phyloP scores from a whole-genome alignment of 192 early-diverging fungal species.

The Funneliformis mosseae region DNA sequence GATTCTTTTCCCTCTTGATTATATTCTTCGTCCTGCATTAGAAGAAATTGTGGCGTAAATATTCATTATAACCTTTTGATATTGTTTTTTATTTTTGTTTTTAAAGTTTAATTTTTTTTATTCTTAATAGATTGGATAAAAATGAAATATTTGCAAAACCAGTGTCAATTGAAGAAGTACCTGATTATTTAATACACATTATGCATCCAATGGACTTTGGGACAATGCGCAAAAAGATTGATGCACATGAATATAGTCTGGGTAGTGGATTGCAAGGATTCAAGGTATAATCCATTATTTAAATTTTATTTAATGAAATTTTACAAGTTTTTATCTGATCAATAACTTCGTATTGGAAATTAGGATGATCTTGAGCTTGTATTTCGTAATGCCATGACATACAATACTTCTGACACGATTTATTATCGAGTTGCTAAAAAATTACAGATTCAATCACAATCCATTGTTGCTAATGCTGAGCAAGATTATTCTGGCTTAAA shows the following conservation, averaged over 20 bases:
- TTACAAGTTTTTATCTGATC: not conserved
- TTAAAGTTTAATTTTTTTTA: not conserved
- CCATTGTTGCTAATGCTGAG: conserved; percentile 46
- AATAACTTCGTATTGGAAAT: not conserved
- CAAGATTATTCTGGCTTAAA: conserved; percentile 46
- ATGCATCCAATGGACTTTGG: conserved; percentile 75
- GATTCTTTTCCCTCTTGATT: conserved; percentile 71
- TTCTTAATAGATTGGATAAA: conserved; percentile 38
- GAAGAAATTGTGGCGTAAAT: conserved; percentile 69
- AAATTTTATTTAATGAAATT: not conserved
- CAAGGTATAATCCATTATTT: conserved; percentile 28
- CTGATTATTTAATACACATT: conserved; percentile 51
- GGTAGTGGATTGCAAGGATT: conserved; percentile 49
- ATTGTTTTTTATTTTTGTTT: not conserved
- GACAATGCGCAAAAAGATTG: conserved; percentile 64
- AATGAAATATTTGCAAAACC: conserved; percentile 55
- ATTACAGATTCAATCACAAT: conserved; percentile 47
- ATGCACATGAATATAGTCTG: conserved; percentile 46
- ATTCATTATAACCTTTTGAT: not conserved
- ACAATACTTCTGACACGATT: conserved; percentile 72
- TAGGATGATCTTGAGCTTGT: conserved; percentile 72
- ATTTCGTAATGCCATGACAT: conserved; percentile 72
- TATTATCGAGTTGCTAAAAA: conserved; percentile 69
- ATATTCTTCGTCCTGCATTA: conserved; percentile 64
- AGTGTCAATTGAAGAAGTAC: conserved; percentile 47